Conservation (phyloP, 140 eudicot species). For the Flaveria floridana region DNA sequence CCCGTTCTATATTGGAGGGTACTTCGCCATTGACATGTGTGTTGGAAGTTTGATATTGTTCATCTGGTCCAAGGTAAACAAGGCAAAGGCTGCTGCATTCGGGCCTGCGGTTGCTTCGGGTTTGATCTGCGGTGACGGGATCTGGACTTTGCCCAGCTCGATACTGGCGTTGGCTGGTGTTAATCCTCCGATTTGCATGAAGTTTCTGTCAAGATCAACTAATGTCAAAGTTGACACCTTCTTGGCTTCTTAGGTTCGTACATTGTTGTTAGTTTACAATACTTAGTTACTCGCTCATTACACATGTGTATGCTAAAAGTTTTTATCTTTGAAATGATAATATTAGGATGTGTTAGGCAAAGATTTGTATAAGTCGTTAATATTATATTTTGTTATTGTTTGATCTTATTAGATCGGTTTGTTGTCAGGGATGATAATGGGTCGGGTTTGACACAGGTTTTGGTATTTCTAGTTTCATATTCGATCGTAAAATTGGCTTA, state of each 20-base stretch:
- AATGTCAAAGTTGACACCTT: constrained; percentile 62
- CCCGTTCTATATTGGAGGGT: constrained; percentile 75
- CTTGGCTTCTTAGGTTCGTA: constrained; percentile 48
- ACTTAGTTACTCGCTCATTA: neutral
- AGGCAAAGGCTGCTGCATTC: constrained; percentile 70
- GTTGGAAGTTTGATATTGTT: constrained; percentile 79
- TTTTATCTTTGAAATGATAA: neutral
- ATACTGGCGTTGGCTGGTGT: constrained; percentile 74
- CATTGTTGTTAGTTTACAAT: neutral
- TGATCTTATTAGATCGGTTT: too few relatives aligned
- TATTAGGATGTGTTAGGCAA: neutral
- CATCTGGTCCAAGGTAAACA: constrained; percentile 61
- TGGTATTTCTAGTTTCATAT: too few relatives aligned
- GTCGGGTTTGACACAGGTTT: too few relatives aligned
- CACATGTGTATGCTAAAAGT: constrained; percentile 11
- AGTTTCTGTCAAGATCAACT: constrained; percentile 56
- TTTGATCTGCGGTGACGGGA: constrained; percentile 92
- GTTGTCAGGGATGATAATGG: too few relatives aligned
- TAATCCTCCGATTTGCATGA: constrained; percentile 92
- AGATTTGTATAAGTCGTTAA: too few relatives aligned
- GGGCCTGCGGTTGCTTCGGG: constrained; percentile 98
- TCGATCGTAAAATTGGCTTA: too few relatives aligned
- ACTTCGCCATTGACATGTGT: constrained; percentile 89
- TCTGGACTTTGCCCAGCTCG: constrained; percentile 89
- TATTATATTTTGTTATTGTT: neutral